These are phyloP conservation scores for Naganishia sp. DNA, from an alignment of 1,284 basidiomycete genomes.

Conservation along the genomic window DNA sequence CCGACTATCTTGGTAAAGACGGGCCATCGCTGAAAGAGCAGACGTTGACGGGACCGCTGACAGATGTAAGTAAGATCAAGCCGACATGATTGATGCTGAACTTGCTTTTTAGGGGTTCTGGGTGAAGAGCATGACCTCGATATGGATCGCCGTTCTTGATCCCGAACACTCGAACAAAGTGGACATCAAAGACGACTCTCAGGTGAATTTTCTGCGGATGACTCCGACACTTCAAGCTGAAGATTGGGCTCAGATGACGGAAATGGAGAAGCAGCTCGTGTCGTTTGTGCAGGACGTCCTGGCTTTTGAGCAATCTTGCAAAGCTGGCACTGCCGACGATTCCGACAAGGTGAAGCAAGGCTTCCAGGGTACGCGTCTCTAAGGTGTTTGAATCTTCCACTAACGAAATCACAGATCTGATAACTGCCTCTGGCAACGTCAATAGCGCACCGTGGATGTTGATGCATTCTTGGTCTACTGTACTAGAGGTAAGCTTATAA, in stretches of 20 bases:
- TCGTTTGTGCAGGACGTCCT: neutral
- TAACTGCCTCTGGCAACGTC: neutral
- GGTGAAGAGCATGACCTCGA: constrained; percentile 4
- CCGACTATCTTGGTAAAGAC: constrained; percentile 25
- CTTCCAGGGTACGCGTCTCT: constrained; percentile 1
- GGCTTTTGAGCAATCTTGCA: constrained; percentile 7
- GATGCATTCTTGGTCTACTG: constrained; percentile 16
- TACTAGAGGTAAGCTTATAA: constrained; percentile 14
- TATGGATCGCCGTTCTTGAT: constrained; percentile 19
- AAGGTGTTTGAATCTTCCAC: neutral
- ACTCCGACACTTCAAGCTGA: too few species aligned
- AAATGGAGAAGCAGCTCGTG: constrained; percentile 16
- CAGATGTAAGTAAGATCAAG: constrained; percentile 14
- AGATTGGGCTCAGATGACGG: constrained; percentile 3
- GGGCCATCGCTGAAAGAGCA: neutral
- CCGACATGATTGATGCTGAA: neutral
- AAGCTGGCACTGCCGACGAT: neutral
- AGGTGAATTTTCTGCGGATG: neutral
- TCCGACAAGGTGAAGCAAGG: constrained; percentile 4
- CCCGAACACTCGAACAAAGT: neutral
- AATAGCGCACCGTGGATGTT: constrained; percentile 5
- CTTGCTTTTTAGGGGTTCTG: constrained; percentile 4
- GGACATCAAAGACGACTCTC: neutral
- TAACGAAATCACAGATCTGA: neutral
- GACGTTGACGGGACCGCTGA: constrained; percentile 22